Evolutionary conservation across 1,284 basidiomycete species (phyloP).

Genomic region (Leccinum pachyderme): DNA sequence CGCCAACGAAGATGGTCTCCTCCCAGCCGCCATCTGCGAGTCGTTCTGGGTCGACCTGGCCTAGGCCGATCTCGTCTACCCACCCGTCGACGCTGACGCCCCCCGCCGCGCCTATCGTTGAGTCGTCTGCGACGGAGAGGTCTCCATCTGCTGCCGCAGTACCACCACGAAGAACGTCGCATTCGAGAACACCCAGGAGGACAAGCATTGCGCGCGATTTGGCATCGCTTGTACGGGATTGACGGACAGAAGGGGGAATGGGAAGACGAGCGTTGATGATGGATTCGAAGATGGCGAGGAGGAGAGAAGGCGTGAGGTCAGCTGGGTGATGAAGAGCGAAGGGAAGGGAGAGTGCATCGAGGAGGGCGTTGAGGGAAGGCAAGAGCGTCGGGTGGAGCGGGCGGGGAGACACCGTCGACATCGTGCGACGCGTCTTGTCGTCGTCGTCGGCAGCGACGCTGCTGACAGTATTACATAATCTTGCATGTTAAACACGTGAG

Average conservation of each 20-base stretch:
- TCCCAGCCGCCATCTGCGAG: constrained; percentile 61
- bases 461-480: not conserved
- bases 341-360: constrained; percentile 50
- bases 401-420: constrained; percentile 12
- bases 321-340: constrained; percentile 38
- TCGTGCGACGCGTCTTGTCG: constrained; percentile 6
- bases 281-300: constrained; percentile 42
- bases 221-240: constrained; percentile 38
- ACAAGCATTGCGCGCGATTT: constrained; percentile 67
- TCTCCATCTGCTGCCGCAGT: constrained; percentile 5
- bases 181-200: constrained; percentile 72
- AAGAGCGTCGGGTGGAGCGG: constrained; percentile 17
- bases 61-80: constrained; percentile 55
- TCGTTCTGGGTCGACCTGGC: constrained; percentile 57
- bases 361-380: constrained; percentile 43
- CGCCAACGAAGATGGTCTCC: constrained; percentile 60
- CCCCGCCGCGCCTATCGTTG: constrained; percentile 14
- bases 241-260: constrained; percentile 41
- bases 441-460: not conserved
- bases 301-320: not conserved
- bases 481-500: not conserved
- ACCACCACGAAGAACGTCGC: constrained; percentile 55
- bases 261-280: constrained; percentile 50
- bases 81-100: constrained; percentile 31
- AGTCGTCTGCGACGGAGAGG: constrained; percentile 18